Conservation (phyloP, 2,329 filamentous ascomycete genomes). For the Colletotrichum sp. region DNA sequence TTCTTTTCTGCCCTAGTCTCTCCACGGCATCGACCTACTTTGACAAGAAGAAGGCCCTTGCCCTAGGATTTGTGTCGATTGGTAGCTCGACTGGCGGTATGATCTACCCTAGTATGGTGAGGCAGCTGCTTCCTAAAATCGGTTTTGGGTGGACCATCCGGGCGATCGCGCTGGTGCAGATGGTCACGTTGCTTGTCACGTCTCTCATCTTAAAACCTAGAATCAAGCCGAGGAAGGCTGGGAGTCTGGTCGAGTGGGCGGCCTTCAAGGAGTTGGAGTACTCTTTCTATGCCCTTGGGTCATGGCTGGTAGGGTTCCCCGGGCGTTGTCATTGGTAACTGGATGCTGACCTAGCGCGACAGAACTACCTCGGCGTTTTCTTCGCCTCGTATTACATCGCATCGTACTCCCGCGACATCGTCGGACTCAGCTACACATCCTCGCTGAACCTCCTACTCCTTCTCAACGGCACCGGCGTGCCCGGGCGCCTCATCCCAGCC, state of each 20-base stretch:
- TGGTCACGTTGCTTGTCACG: slow-evolving; percentile 44
- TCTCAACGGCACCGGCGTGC: slow-evolving; percentile 66
- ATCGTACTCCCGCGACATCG: slow-evolving; percentile 49
- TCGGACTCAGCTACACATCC: slow-evolving; percentile 49
- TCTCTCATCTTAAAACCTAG: slow-evolving; percentile 45
- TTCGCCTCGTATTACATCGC: slow-evolving; percentile 66
- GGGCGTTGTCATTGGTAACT: neutral
- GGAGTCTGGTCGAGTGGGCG: slow-evolving; percentile 46
- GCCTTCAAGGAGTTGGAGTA: slow-evolving; percentile 54
- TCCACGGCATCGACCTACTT: slow-evolving; percentile 74
- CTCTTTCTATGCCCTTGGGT: slow-evolving; percentile 40
- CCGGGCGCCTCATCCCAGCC: slow-evolving; percentile 64
- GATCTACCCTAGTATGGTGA: slow-evolving; percentile 62
- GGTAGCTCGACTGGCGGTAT: slow-evolving; percentile 64
- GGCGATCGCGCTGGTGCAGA: slow-evolving; percentile 63
- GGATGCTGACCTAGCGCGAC: slow-evolving; percentile 1
- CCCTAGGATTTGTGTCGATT: slow-evolving; percentile 65
- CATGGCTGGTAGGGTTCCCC: slow-evolving; percentile 28
- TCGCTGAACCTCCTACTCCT: slow-evolving; percentile 68
- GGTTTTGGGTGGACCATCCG: slow-evolving; percentile 67
- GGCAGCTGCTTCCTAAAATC: slow-evolving; percentile 57
- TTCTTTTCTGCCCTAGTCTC: slow-evolving; percentile 68
- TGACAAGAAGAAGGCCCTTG: slow-evolving; percentile 58
- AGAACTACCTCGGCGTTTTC: slow-evolving; percentile 59
- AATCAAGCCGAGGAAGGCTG: slow-evolving; percentile 44